A percentile compares a stretch with the other conserved stretches of the same genome.
phyloP scores from a whole-genome alignment of 805 yeast species.

The Cyberlindnera mrakii region DNA sequence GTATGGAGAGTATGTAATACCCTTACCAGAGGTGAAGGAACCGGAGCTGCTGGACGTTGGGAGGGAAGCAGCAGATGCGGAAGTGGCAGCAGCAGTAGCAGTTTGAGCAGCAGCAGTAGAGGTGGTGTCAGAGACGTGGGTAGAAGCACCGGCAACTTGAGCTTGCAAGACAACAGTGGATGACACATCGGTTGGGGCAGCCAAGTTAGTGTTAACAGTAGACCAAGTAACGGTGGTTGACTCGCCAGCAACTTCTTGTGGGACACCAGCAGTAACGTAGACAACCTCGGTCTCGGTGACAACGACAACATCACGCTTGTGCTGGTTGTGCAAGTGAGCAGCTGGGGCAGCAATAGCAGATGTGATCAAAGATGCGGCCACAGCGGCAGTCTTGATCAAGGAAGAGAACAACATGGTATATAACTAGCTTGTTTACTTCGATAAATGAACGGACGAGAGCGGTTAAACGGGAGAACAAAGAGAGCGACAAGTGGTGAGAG shows the following conservation, averaged over 20 bases:
- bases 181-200: slow-evolving; percentile 22
- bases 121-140: slow-evolving; percentile 21
- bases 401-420: slow-evolving; percentile 43
- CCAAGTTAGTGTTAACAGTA: slow-evolving; percentile 23
- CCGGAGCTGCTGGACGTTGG: slow-evolving; percentile 29
- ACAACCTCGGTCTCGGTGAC: slow-evolving; percentile 44
- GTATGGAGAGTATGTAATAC: slow-evolving; percentile 82
- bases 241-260: slow-evolving; percentile 29
- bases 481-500: slow-evolving; percentile 4
- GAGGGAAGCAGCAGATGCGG: slow-evolving; percentile 27
- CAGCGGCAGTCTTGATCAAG: slow-evolving; percentile 29
- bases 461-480: not conserved
- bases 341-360: slow-evolving; percentile 44
- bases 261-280: slow-evolving; percentile 39
- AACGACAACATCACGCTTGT: slow-evolving; percentile 49
- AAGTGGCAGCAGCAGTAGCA: slow-evolving; percentile 21
- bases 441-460: not conserved
- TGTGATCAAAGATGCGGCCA: slow-evolving; percentile 34
- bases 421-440: not conserved
- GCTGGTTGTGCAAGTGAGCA: slow-evolving; percentile 53
- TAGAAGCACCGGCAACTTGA: slow-evolving; percentile 26
- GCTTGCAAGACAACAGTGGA: slow-evolving; percentile 23
- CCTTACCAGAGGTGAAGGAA: slow-evolving; percentile 40
- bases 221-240: slow-evolving; percentile 22
- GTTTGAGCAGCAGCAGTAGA: slow-evolving; percentile 14